Percentiles rank a stretch among this genome's conserved stretches.
Conservation (phyloP, 1,284 basidiomycete genomes). For the Ganoderma resinaceum region DNA sequence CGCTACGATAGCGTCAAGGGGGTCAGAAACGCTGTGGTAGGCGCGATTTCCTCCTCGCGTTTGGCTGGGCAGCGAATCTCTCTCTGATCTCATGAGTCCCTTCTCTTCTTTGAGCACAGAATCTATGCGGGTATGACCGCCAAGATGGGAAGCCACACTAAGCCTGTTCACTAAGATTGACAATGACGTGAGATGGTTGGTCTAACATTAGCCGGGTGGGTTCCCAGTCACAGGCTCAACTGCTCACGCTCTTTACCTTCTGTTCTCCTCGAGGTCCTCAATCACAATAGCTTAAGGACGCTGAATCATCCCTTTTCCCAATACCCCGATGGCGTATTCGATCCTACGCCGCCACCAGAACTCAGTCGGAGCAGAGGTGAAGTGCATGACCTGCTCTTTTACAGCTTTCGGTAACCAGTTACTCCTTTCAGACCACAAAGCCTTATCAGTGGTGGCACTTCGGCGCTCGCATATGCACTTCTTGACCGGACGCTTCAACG, state of each 20-base stretch:
- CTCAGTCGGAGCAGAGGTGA: not conserved
- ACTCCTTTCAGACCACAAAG: not conserved
- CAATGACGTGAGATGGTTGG: slow-evolving; percentile 1
- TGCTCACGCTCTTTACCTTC: not conserved
- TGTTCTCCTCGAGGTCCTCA: slow-evolving; percentile 4
- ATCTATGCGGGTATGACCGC: not conserved
- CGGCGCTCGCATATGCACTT: not conserved
- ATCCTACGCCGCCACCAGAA: not conserved
- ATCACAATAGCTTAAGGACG: slow-evolving; percentile 1
- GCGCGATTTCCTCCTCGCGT: not conserved
- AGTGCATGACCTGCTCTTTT: not conserved
- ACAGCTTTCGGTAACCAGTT: not conserved
- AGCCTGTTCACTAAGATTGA: not conserved
- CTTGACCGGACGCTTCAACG: not conserved
- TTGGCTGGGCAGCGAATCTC: not conserved
- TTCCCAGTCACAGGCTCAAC: not conserved
- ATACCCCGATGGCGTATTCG: slow-evolving; percentile 64
- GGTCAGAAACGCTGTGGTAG: not conserved
- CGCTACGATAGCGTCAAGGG: not conserved
- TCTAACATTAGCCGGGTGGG: not conserved
- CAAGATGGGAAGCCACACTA: not conserved
- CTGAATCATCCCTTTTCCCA: slow-evolving; percentile 5
- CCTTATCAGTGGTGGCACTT: not conserved
- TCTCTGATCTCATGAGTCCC: not conserved
- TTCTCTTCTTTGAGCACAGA: not conserved